Base-by-base conservation (phyloP, 1,139 yeast genomes). In the Suhomyces bolitotheri region DNA sequence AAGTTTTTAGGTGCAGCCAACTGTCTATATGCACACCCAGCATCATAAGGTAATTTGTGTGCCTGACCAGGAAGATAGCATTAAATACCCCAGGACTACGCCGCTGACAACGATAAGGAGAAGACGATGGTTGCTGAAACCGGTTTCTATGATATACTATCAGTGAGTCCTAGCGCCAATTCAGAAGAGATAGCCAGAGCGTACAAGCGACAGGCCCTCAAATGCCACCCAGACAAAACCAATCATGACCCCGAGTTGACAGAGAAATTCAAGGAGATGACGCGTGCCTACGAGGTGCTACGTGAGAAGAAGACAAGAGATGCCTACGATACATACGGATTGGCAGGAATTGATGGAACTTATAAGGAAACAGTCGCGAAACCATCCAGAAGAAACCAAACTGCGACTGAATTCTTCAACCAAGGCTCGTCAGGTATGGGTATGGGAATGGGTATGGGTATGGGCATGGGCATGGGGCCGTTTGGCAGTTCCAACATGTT, bases 171-270 rank as follows among this genome's bases (percentile, higher is more conserved):
- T 5, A 43, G 43, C 6, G 73, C 75, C 4, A 49, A 71, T 3
- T 33, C 49, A 6, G 76, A 69, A 29, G 74, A 68, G 36, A 69
- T 71, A 12, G 56, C 72, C 13, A 56, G 56, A 28, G 57, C 73
- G 4, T 71, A 68, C 44, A 64, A 66, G 41, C 60, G 56, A 42
- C 56, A 60, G 38, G 76, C 76, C 3, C 52, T 71, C 20, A 65
- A 53, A 39, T 71, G 66, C 41, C 76, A 71, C 43, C 76, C 76
- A 1, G 76, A 71, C 46, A 71, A 71, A 45, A 71, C 73, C 11
- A 70, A 69, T 45, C 74, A 66, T 41, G 61, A 71, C 42, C 71
- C 72, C 1, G 61, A 56, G 33, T 49, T 67, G 25, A 70, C 76
- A 1, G 76, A 71, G 45, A 58, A 56, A 45, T 71, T 71, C 49